Conservation (phyloP, 176 grass and related monocot species). For the Avena eriantha region DNA sequence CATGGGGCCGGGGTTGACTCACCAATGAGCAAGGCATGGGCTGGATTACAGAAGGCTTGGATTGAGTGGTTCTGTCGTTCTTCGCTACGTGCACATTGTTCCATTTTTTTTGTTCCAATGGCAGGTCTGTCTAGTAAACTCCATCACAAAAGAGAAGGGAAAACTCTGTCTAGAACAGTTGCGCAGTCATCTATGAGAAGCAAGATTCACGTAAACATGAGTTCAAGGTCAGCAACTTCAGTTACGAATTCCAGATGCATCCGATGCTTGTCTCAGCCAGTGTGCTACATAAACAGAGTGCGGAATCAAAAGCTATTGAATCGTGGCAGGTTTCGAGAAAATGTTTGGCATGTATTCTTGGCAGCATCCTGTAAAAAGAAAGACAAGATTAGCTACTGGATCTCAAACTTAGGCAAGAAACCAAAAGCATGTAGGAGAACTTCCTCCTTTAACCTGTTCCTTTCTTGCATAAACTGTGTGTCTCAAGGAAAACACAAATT, state of each 20-base stretch:
- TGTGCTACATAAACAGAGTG: background rate
- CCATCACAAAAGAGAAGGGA: background rate
- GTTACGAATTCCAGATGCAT: background rate
- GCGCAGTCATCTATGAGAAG: background rate
- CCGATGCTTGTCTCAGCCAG: background rate
- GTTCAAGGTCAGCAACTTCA: background rate
- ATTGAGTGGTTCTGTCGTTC: background rate
- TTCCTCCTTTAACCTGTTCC: too few relatives aligned
- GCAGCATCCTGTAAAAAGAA: background rate
- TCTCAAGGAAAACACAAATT: background rate
- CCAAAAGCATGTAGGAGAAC: background rate
- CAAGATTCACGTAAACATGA: background rate
- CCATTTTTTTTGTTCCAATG: background rate
- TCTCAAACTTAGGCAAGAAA: background rate
- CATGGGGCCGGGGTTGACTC: constrained; percentile 23
- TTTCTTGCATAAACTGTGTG: background rate
- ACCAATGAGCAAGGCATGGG: background rate
- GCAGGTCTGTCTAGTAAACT: background rate
- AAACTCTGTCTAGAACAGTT: too few relatives aligned
- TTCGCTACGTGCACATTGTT: background rate
- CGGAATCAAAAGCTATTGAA: background rate
- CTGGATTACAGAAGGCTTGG: background rate
- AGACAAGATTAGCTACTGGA: background rate
- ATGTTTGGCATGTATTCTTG: background rate
- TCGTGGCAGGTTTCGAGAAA: background rate